phyloP scores from a whole-genome alignment of 1,284 basidiomycete species.

The Pyrrhoderma noxium region DNA sequence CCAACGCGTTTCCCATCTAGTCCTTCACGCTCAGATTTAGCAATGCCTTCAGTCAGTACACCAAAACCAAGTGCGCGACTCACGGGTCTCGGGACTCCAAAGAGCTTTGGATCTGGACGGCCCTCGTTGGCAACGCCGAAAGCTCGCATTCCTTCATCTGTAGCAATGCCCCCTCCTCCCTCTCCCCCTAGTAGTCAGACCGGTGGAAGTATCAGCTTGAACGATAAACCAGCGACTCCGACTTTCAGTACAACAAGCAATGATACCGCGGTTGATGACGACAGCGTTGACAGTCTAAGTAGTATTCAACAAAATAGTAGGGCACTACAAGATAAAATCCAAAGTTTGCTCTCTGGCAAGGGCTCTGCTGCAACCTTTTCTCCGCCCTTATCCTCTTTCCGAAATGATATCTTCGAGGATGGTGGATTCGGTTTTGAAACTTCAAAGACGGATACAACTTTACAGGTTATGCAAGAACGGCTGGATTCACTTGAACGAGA shows the following conservation, averaged over 20 bases:
- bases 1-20: constrained; percentile 31
- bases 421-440: constrained; percentile 30
- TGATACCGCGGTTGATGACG: constrained; percentile 19
- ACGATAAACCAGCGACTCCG: constrained; percentile 13
- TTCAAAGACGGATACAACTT: constrained; percentile 24
- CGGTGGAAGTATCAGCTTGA: constrained; percentile 6
- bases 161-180: constrained; percentile 72
- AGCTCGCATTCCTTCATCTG: constrained; percentile 58
- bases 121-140: constrained; percentile 46
- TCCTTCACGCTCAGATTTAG: constrained; percentile 30
- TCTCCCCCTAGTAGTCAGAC: constrained; percentile 27
- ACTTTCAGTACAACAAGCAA: constrained; percentile 19
- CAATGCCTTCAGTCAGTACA: constrained; percentile 19
- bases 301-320: constrained; percentile 13
- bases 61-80: constrained; percentile 23
- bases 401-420: constrained; percentile 41
- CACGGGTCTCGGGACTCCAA: constrained; percentile 32
- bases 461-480: constrained; percentile 15
- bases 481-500: constrained; percentile 17
- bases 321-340: constrained; percentile 16
- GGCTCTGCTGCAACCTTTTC: constrained; percentile 24
- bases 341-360: constrained; percentile 7
- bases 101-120: constrained; percentile 36
- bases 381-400: constrained; percentile 27
- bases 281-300: constrained; percentile 11